Base-by-base conservation (phyloP, 768 basidiomycete species). In the Ephemerocybe angulata region DNA sequence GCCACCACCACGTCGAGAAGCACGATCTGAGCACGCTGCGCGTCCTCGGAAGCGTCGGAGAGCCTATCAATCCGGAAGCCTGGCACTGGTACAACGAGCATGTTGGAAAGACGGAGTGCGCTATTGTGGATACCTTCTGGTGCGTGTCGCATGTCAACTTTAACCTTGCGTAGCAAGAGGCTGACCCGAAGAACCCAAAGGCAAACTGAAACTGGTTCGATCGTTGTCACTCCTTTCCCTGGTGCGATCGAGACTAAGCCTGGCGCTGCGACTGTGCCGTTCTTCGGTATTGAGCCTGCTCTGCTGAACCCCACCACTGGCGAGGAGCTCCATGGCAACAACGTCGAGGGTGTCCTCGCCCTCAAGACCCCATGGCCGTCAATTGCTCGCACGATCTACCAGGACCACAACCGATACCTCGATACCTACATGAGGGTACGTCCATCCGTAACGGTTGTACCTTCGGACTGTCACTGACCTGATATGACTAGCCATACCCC, bases 81-180 rank as follows among this genome's bases (percentile, higher is more conserved):
- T 98, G 97, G 96, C 83, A 95, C 63, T 98, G 96, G 96, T 97
- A 95, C 73, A 93, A 96, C 70, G 93, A 97, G 65, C 84, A 93
- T 65, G 94, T 97, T 52, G 97, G 96, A 10, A 81, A 82, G 64
- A 78, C 72, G 60, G 81, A 98, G 69, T 95, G 92, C 67, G 93
- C 96, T 5, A 86, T 98, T 60, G 94, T 96, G 38, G 94, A 97
- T 72, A 96, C 92, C 3, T 94, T 85, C 73, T 94, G 91, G 85
- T 80, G 59, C 31, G 76, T 67, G 27, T 50, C 54, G 37, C 60
- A 59, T 59, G 38, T 29, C n/a, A n/a, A 50, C 15, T 22, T 31
- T 35, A 24, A 30, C 53, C 55, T 57, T 57, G 60, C 64, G 3
- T 42, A 40, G 42, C 44, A 42, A 53, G 29, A 50, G 49, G 52